A percentile compares a stretch with the other conserved stretches of the same genome.
Evolutionary conservation across 257 asterid genomes (phyloP).

Genomic region (Mitragyna speciosa): DNA sequence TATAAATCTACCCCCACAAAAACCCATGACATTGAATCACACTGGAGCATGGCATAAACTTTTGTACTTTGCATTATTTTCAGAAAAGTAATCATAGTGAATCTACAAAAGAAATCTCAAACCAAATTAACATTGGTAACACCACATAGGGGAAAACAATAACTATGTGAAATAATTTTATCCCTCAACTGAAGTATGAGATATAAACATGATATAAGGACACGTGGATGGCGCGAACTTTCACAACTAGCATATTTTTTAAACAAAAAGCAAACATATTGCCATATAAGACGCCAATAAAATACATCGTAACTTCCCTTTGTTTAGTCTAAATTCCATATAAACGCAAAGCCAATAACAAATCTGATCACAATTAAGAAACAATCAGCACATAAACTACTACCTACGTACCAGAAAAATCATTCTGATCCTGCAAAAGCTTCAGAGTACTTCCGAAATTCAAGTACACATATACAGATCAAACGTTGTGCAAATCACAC

Average conservation of each 20-base stretch:
- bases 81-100: background rate
- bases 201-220: background rate
- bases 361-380: background rate
- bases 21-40: background rate
- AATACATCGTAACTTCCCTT: background rate
- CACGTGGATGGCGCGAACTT: background rate
- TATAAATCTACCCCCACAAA: background rate
- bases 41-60: background rate
- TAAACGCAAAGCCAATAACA: background rate
- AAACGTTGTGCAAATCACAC: background rate
- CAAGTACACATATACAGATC: background rate
- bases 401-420: background rate
- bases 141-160: background rate
- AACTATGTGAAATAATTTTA: background rate
- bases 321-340: background rate
- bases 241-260: background rate
- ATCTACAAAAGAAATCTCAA: background rate
- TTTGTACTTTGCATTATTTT: background rate
- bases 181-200: background rate
- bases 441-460: background rate
- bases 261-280: too few species aligned
- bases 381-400: background rate
- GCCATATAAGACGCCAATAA: too few species aligned
- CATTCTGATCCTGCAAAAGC: background rate
- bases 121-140: background rate